Evolutionary conservation across 495 filamentous ascomycete species (phyloP), one percentile per base, ranked within the genome.

Genomic region (Zalerion maritima): DNA sequence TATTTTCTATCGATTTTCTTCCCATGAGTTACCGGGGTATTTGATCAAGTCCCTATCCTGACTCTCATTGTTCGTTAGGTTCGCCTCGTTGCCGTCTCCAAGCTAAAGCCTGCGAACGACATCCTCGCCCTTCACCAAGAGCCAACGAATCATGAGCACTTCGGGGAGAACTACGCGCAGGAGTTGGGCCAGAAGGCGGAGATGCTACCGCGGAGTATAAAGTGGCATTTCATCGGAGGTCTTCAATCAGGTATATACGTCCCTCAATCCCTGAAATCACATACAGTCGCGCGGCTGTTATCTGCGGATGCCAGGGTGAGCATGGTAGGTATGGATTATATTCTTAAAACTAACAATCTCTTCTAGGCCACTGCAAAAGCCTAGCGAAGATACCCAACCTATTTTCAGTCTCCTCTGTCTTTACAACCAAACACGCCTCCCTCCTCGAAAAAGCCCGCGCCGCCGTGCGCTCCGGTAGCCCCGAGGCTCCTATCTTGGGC

Each of bases 111-210:
- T 7, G 80, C 74, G 29, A 72, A 77, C 31, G 91, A 96, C 56
- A 74, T 94, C 45, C 63, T 92, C 23, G 73, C 81, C 28, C 66
- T 97, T 2, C 77, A 91, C 58, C 57, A 71, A 34, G 42, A 64
- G 1, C 61, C 65, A 0, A 50, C 60, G 12, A 38, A 49, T 1
- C 86, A 93, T 23, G 41, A 61, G 28, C 84, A 96, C 55, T 94
- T 94, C 52, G 89, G 89, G 38, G 89, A 97, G 56, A 97, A 97
- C 59, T 97, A 97, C 62, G 66, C 80, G 9, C 85, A 94, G 57
- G 89, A 97, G 48, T 73, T 97, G 23, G 58, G 69, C 28, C 73
- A 87, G 50, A 97, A 97, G 56, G 78, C 85, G 7, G 60, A 67
- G 6, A 43, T 84, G 12, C 69, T 96, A 4, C 89, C 89, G 0